Evolutionary conservation across 495 filamentous ascomycete genomes (phyloP).

Genomic region (Annulohypoxylon maeteangense): DNA sequence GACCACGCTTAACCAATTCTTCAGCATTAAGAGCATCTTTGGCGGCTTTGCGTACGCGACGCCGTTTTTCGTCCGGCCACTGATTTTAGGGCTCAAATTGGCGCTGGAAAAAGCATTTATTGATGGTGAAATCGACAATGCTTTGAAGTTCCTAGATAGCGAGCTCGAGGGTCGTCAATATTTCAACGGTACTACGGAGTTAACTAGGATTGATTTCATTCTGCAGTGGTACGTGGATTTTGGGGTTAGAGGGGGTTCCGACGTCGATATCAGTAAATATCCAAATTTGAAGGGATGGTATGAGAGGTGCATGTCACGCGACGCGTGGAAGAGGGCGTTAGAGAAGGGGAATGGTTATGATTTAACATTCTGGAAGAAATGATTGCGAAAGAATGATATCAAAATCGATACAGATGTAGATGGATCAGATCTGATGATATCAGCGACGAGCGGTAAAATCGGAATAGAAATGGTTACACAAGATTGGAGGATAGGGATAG

Average conservation of each 20-base stretch:
- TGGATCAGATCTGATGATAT: no score
- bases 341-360: conserved; percentile 48
- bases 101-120: neutral
- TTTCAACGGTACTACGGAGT: conserved; percentile 27
- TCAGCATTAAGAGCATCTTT: conserved; percentile 10
- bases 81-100: neutral
- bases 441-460: neutral
- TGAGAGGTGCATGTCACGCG: conserved; percentile 34
- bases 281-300: conserved; percentile 42
- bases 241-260: conserved; percentile 25
- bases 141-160: conserved; percentile 11
- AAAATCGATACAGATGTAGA: neutral
- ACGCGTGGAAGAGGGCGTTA: conserved; percentile 42
- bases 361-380: conserved; percentile 25
- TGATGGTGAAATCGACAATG: conserved; percentile 13
- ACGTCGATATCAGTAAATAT: conserved; percentile 38
- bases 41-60: neutral
- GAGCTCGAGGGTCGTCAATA: conserved; percentile 29
- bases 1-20: conserved; percentile 16
- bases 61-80: conserved; percentile 18
- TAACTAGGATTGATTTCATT: conserved; percentile 38
- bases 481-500: no score
- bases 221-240: conserved; percentile 36
- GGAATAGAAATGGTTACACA: neutral
- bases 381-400: neutral